A percentile compares a stretch with the other conserved stretches of the same genome.
Evolutionary conservation across 208 protist species (phyloP).

Genomic region (Herpetomonas samuelpessoai): DNA sequence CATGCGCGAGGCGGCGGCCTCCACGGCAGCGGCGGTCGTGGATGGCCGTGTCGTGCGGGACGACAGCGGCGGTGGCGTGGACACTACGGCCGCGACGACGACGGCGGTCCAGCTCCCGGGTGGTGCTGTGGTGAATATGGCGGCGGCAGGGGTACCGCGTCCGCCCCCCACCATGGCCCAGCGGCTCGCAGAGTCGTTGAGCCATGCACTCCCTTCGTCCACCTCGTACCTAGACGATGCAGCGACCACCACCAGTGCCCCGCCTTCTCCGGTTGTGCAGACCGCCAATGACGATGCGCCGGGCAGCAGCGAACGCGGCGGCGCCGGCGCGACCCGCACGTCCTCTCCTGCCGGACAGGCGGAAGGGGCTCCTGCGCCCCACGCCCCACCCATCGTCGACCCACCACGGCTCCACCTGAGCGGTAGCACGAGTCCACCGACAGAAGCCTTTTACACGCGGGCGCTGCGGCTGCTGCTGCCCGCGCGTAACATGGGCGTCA

Average conservation of each 20-base stretch:
- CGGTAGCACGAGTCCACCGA: no score
- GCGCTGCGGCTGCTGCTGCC: not conserved
- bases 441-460: not conserved
- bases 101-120: not conserved
- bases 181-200: not conserved
- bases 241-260: no score
- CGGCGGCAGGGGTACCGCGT: not conserved
- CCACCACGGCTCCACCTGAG: no score
- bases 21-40: not conserved
- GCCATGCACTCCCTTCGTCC: not conserved
- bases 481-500: not conserved
- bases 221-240: not conserved
- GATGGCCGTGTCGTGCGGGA: not conserved
- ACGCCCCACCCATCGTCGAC: not conserved
- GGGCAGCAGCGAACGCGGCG: no score
- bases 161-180: not conserved
- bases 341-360: no score
- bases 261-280: not conserved
- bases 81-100: not conserved
- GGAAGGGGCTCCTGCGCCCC: not conserved
- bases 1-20: not conserved
- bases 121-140: not conserved
- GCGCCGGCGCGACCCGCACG: not conserved
- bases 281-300: no score
- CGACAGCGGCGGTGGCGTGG: no score